Conservation (phyloP, 352 stramenopile species). For the Pilasporangium apinafurcum region DNA sequence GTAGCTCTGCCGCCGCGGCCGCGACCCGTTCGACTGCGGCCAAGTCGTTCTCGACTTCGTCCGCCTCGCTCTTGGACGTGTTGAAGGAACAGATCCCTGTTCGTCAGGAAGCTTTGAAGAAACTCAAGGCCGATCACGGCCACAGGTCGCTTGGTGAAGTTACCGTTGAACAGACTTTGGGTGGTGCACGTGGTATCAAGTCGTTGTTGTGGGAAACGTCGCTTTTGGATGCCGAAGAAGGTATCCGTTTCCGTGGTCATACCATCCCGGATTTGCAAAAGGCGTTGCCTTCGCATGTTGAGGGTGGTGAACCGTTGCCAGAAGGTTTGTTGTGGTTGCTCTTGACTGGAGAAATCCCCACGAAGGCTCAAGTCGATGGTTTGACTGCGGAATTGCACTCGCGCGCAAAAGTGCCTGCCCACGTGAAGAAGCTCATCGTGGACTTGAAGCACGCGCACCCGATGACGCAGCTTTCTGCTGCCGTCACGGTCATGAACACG, state of each 20-base stretch:
- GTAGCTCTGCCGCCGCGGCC: constrained; percentile 35
- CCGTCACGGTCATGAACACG: constrained; percentile 92
- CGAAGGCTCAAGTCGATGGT: constrained; percentile 92
- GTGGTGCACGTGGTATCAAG: constrained; percentile 96
- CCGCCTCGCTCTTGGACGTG: constrained; percentile 68
- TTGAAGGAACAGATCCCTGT: constrained; percentile 87
- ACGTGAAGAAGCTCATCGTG: constrained; percentile 95
- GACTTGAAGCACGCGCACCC: constrained; percentile 97
- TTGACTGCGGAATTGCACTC: constrained; percentile 95
- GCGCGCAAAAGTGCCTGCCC: constrained; percentile 91
- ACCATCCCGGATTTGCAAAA: constrained; percentile 98
- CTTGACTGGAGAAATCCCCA: constrained; percentile 96
- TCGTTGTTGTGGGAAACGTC: constrained; percentile 99
- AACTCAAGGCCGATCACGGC: constrained; percentile 93
- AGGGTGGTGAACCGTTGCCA: constrained; percentile 94
- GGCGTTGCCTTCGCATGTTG: constrained; percentile 88
- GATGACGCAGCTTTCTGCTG: constrained; percentile 98
- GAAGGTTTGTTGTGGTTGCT: constrained; percentile 98
- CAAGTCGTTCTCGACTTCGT: constrained; percentile 64
- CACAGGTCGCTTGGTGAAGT: constrained; percentile 90
- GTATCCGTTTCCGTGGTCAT: constrained; percentile 98
- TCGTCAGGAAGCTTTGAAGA: constrained; percentile 91
- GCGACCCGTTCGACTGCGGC: constrained; percentile 26
- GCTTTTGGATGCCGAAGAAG: constrained; percentile 92
- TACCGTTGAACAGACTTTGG: constrained; percentile 96